Conservation (phyloP, 441 rosid genomes). For the Croton setiger region DNA sequence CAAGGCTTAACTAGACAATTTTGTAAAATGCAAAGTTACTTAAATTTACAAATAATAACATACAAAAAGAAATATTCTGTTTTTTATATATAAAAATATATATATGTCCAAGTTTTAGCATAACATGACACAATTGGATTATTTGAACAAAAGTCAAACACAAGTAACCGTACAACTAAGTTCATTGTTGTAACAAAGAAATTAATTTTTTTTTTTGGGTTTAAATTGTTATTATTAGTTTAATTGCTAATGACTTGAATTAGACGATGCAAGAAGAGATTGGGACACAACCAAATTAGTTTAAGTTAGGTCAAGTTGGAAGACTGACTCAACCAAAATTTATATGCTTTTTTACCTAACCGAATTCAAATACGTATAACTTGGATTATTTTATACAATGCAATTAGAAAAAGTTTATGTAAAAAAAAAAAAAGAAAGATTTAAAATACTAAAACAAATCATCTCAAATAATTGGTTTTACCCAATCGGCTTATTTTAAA, state of each 20-base stretch:
- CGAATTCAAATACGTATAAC: not conserved
- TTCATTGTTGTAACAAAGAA: not conserved
- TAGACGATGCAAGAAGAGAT: not conserved
- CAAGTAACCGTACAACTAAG: not conserved
- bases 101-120: not conserved
- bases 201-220: not conserved
- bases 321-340: not conserved
- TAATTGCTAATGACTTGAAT: not conserved
- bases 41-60: not conserved
- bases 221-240: not conserved
- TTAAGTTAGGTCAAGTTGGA: constrained; percentile 31
- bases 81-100: not conserved
- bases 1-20: not conserved
- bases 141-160: constrained; percentile 4
- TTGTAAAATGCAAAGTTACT: not conserved
- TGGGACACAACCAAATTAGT: not conserved
- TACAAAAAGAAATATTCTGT: not conserved
- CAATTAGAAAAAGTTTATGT: no score
- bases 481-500: no score
- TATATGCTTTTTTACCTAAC: not conserved
- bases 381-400: not conserved
- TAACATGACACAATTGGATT: not conserved
- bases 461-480: no score
- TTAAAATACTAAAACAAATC: no score
- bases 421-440: no score